phyloP scores from a whole-genome alignment of 2,329 filamentous ascomycete species.

The Colletotrichum liriopes region DNA sequence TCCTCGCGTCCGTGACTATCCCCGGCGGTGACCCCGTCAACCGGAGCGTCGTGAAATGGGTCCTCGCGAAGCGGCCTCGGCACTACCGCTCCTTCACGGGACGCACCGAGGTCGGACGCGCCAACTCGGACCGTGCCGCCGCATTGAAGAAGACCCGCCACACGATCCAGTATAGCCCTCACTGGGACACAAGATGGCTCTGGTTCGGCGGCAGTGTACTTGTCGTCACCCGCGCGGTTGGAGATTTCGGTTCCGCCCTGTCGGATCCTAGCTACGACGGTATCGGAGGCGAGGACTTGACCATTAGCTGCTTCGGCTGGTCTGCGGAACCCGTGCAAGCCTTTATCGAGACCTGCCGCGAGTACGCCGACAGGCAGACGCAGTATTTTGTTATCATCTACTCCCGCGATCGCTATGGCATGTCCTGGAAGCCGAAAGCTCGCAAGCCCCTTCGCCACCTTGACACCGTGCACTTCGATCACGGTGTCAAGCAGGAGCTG shows the following conservation, averaged over 20 bases:
- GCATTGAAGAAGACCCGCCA: conserved; percentile 60
- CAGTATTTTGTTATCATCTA: conserved; percentile 68
- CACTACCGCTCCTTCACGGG: conserved; percentile 61
- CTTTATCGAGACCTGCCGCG: conserved; percentile 63
- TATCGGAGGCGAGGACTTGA: conserved; percentile 62
- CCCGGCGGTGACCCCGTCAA: conserved; percentile 62
- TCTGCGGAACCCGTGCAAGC: conserved; percentile 65
- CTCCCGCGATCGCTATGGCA: conserved; percentile 61
- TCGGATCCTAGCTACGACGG: conserved; percentile 62
- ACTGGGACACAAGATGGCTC: conserved; percentile 64
- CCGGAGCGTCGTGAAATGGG: conserved; percentile 61
- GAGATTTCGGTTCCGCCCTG: conserved; percentile 55
- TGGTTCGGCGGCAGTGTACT: conserved; percentile 64
- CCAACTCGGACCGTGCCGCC: conserved; percentile 54
- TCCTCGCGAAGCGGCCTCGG: conserved; percentile 57
- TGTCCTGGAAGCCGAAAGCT: conserved; percentile 65
- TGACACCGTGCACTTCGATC: conserved; percentile 67
- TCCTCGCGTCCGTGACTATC: conserved; percentile 61
- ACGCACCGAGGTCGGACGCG: conserved; percentile 55
- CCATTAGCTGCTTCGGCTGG: conserved; percentile 65
- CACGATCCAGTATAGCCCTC: conserved; percentile 61
- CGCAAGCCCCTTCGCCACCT: conserved; percentile 65
- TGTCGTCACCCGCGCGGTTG: conserved; percentile 59
- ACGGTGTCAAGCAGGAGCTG: conserved; percentile 61
- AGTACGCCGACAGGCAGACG: conserved; percentile 63